Evolutionary conservation across 2,329 filamentous ascomycete genomes (phyloP).

Genomic region (Fusarium praegraminearum): DNA sequence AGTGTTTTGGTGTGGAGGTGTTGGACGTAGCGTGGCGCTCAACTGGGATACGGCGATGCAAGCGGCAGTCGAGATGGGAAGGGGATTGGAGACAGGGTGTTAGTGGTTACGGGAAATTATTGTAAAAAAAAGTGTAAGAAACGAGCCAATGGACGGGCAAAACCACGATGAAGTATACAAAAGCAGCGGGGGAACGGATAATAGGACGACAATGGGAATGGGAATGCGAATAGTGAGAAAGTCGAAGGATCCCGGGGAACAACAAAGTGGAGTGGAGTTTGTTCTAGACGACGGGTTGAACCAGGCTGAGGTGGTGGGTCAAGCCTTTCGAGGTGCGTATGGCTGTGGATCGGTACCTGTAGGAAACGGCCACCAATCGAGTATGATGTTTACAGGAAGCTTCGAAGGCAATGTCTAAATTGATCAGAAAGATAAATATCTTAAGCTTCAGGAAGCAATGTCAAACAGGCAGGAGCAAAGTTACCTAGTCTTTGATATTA

Average conservation of each 20-base stretch:
- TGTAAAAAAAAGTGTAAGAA: not conserved
- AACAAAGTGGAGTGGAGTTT: conserved; percentile 40
- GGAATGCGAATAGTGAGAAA: conserved; percentile 10
- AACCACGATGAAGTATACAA: conserved; percentile 3
- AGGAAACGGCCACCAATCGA: too few relatives aligned
- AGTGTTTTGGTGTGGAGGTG: conserved; percentile 45
- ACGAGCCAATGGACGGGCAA: conserved; percentile 27
- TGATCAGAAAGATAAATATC: too few relatives aligned
- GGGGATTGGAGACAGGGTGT: conserved; percentile 24
- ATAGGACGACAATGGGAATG: conserved; percentile 13
- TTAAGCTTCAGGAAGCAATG: too few relatives aligned
- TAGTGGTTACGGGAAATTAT: conserved; percentile 7
- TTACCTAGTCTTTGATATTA: too few relatives aligned
- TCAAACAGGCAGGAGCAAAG: too few relatives aligned
- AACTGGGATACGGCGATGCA: conserved; percentile 43
- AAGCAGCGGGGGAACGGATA: conserved; percentile 22
- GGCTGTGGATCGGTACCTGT: too few relatives aligned
- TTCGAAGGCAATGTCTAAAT: too few relatives aligned
- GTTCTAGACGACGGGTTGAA: conserved; percentile 35
- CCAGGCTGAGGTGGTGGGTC: conserved; percentile 30
- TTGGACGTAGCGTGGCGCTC: conserved; percentile 43
- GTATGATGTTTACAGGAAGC: too few relatives aligned
- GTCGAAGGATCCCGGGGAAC: conserved; percentile 33
- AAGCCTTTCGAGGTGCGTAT: too few relatives aligned
- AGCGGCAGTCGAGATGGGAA: conserved; percentile 42